phyloP scores from a whole-genome alignment of 2,329 filamentous ascomycete species.

The Fusarium incarnatum region DNA sequence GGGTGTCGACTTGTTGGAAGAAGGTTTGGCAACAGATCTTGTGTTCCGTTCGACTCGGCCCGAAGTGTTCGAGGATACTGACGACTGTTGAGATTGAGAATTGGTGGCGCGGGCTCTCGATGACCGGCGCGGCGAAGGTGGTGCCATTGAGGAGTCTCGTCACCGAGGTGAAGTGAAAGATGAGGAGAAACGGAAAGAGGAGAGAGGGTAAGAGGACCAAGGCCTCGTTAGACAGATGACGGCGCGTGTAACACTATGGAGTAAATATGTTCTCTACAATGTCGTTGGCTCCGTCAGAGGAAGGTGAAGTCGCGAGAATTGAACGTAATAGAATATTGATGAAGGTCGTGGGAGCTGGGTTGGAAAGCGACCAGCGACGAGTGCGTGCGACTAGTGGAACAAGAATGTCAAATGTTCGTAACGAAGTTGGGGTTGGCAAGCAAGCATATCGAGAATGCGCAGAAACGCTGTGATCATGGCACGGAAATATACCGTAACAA shows the following conservation, averaged over 20 bases:
- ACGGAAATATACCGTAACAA: slow-evolving; percentile 33
- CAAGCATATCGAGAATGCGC: slow-evolving; percentile 44
- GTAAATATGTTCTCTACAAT: neutral
- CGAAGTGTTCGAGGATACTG: slow-evolving; percentile 82
- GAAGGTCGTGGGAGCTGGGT: slow-evolving; percentile 31
- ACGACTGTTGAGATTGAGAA: slow-evolving; percentile 80
- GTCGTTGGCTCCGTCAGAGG: slow-evolving; percentile 10
- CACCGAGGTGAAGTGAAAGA: slow-evolving; percentile 48
- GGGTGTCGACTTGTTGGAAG: slow-evolving; percentile 81
- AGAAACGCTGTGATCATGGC: slow-evolving; percentile 40
- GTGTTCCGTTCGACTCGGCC: slow-evolving; percentile 80
- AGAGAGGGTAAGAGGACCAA: slow-evolving; percentile 4
- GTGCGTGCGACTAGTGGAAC: slow-evolving; percentile 42
- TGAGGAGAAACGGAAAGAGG: slow-evolving; percentile 22
- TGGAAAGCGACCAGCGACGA: slow-evolving; percentile 32
- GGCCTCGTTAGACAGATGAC: neutral
- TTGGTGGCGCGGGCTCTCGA: slow-evolving; percentile 88
- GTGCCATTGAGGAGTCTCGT: slow-evolving; percentile 64
- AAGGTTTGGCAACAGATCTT: slow-evolving; percentile 76
- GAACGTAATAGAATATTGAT: slow-evolving; percentile 28
- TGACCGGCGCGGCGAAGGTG: slow-evolving; percentile 82
- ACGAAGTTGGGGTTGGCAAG: slow-evolving; percentile 44
- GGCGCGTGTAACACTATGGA: slow-evolving; percentile 16
- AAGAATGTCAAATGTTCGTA: slow-evolving; percentile 39
- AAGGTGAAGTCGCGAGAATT: slow-evolving; percentile 36